Evolutionary conservation across 345 rosid species (phyloP), one percentile per base, ranked within the genome.

Genomic region (Kandelia obovata): DNA sequence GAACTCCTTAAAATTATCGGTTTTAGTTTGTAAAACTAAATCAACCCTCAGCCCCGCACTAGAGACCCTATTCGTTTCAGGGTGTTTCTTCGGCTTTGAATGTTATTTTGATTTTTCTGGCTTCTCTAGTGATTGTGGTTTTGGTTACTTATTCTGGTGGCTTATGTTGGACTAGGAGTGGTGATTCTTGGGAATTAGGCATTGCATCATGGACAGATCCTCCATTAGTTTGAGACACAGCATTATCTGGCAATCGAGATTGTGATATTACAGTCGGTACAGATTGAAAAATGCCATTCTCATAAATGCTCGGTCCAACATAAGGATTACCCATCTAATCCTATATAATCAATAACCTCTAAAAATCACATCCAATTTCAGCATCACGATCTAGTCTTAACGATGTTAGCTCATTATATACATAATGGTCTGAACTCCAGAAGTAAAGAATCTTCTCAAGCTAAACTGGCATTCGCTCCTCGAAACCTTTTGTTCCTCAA

Each of bases 121-220:
- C 51, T 82, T 78, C 43, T 52, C 63, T 0, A 73, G 72, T 67
- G 46, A 51, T 52, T 68, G 73, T 2, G 77, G 64, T 32, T 74
- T 70, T 84, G 23, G 84, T 85, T 61, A 91, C 69, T 13, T 66
- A 91, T 64, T 87, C 90, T 9, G 96, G 96, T 15, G 97, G 96
- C 62, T 83, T 84, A 66, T 78, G 66, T 70, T 85, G 90, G 67
- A 92, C 90, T 16, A 89, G 83, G 59, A 74, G 71, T 66, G 86
- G 83, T 16, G 77, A 72, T 78, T 83, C 83, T 17, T 86, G 71
- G 61, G 73, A 84, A 37, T 66, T 83, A 35, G 81, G n/a, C 27
- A 73, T 72, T 25, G 69, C 70, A 66, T 80, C 86, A 20, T 63
- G 66, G 70, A 73, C 66, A 72, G 77, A 52, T 61, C 77, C 82